phyloP scores from a whole-genome alignment of 1,284 basidiomycete genomes.

The Leccinum ponderosum region DNA sequence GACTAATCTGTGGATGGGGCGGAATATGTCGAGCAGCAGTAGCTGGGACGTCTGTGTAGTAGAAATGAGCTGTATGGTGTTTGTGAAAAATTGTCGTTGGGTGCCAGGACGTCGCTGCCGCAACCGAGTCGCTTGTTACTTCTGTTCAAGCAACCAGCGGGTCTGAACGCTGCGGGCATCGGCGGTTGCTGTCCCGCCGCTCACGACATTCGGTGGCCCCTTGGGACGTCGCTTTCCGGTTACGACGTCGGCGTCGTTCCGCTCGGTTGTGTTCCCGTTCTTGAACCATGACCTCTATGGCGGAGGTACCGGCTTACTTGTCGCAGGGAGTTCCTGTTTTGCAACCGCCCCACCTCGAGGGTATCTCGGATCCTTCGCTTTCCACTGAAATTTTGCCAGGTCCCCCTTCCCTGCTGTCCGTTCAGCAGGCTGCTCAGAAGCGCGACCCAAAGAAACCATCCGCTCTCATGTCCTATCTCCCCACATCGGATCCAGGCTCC shows the following conservation, averaged over 20 bases:
- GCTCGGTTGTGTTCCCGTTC: slow-evolving; percentile 26
- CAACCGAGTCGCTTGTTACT: slow-evolving; percentile 24
- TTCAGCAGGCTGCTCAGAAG: slow-evolving; percentile 64
- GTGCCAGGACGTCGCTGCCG: slow-evolving; percentile 17
- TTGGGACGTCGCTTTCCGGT: slow-evolving; percentile 17
- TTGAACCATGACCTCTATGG: slow-evolving; percentile 60
- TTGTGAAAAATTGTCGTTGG: slow-evolving; percentile 27
- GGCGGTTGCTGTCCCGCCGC: slow-evolving; percentile 16
- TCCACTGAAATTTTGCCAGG: slow-evolving; percentile 85
- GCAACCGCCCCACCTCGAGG: slow-evolving; percentile 77
- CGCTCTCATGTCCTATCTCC: slow-evolving; percentile 70
- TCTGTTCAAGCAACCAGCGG: slow-evolving; percentile 11
- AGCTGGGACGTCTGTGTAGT: slow-evolving; percentile 14
- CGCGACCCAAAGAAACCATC: slow-evolving; percentile 74
- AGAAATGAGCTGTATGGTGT: slow-evolving; percentile 13
- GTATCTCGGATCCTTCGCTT: slow-evolving; percentile 59
- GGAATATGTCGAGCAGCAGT: slow-evolving; percentile 12
- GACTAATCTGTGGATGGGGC: not conserved
- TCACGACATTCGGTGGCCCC: slow-evolving; percentile 22
- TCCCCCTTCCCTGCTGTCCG: slow-evolving; percentile 67
- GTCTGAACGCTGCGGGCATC: slow-evolving; percentile 21
- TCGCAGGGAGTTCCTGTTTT: slow-evolving; percentile 64
- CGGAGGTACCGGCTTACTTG: slow-evolving; percentile 65
- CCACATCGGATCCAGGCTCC: slow-evolving; percentile 77
- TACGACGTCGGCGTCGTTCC: slow-evolving; percentile 20